Percentiles rank a stretch among this genome's conserved stretches.
Evolutionary conservation across 345 rosid species (phyloP).

Genomic region (Orychophragmus violaceus): DNA sequence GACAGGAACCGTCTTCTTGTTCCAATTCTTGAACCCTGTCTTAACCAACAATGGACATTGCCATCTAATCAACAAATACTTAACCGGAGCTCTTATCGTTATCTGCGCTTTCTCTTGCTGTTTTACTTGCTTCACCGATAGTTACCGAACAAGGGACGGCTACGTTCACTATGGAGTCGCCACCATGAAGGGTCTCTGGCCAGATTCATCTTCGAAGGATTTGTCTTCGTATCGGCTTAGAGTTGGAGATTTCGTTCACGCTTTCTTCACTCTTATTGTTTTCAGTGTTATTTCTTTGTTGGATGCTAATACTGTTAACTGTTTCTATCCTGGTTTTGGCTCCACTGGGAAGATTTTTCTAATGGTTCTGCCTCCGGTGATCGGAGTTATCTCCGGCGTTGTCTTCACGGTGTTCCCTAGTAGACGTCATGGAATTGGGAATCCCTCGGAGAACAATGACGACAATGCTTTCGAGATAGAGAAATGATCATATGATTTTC

Average conservation of each 20-base stretch:
- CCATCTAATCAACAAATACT: constrained; percentile 43
- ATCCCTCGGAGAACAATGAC: constrained; percentile 40
- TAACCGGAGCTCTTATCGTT: constrained; percentile 47
- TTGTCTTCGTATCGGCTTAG: constrained; percentile 47
- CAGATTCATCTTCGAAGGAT: constrained; percentile 33
- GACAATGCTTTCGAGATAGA: constrained; percentile 11
- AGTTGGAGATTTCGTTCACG: constrained; percentile 64
- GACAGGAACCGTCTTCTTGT: constrained; percentile 75
- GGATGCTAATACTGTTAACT: constrained; percentile 52
- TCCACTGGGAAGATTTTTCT: constrained; percentile 46
- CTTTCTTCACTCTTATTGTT: constrained; percentile 47
- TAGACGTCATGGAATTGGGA: constrained; percentile 79
- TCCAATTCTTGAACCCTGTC: constrained; percentile 78
- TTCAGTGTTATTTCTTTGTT: constrained; percentile 51
- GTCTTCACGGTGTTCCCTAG: constrained; percentile 62
- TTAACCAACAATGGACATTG: constrained; percentile 71
- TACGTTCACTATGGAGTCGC: constrained; percentile 53
- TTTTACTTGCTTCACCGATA: constrained; percentile 71
- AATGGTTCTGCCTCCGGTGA: constrained; percentile 64
- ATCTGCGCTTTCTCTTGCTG: constrained; percentile 64
- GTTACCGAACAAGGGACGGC: constrained; percentile 53
- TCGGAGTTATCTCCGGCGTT: constrained; percentile 49
- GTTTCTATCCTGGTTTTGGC: constrained; percentile 60
- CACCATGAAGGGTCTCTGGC: constrained; percentile 59
- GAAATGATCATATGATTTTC: constrained; percentile 19